Evolutionary conservation across 768 basidiomycete species (phyloP).

Genomic region (Candolleomyces eurysporus): DNA sequence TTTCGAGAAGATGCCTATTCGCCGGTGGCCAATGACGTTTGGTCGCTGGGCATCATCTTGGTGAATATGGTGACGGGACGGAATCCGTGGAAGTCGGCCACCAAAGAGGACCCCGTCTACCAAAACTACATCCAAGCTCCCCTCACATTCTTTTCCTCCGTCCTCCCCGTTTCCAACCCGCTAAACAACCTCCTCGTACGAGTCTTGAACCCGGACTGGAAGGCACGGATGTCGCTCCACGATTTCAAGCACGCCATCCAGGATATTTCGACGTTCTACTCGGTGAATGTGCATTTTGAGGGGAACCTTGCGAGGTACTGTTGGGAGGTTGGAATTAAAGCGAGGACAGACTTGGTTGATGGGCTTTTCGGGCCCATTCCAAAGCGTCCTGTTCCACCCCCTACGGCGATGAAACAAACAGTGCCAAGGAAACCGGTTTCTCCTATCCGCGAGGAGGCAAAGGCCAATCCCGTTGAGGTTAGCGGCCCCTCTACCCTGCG

Average conservation of each 20-base stretch:
- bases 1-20: conserved; percentile 71
- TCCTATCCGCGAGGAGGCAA: conserved; percentile 2
- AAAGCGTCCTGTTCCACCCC: conserved; percentile 6
- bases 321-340: conserved; percentile 61
- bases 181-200: conserved; percentile 72
- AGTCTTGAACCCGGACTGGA: conserved; percentile 73
- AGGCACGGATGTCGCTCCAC: conserved; percentile 45
- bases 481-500: not conserved
- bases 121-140: conserved; percentile 81
- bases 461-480: not conserved
- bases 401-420: not conserved
- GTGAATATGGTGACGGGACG: conserved; percentile 93
- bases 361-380: not conserved
- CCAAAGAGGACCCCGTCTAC: conserved; percentile 81
- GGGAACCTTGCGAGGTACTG: conserved; percentile 77
- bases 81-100: conserved; percentile 95
- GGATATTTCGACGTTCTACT: conserved; percentile 63
- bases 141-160: conserved; percentile 74
- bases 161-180: conserved; percentile 76
- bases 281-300: conserved; percentile 73
- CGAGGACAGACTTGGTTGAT: not conserved
- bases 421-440: conserved; percentile 1
- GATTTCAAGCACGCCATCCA: conserved; percentile 59
- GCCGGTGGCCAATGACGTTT: conserved; percentile 88
- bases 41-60: conserved; percentile 95